Conservation (phyloP, 208 protist genomes). For the Acanthamoeba culbertsoni region DNA sequence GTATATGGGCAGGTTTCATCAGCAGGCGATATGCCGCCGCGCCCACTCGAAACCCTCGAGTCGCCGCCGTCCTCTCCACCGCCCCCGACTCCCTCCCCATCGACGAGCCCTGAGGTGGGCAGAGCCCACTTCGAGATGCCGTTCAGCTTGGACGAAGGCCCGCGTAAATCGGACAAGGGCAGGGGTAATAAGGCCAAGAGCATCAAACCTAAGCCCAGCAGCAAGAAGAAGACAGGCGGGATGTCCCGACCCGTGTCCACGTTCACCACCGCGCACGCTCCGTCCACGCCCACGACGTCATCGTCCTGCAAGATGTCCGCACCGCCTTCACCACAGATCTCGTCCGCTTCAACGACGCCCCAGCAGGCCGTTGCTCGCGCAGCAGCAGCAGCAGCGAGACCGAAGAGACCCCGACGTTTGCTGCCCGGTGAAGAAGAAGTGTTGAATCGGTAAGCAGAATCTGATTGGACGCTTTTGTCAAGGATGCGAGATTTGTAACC, state of each 20-base stretch:
- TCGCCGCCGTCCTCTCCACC: slow-evolving; percentile 27
- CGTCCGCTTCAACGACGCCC: no score
- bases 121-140: not conserved
- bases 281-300: no score
- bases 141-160: not conserved
- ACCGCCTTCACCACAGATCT: no score
- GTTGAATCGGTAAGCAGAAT: not conserved
- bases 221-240: no score
- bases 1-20: not conserved
- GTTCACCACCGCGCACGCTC: no score
- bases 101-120: slow-evolving; percentile 1
- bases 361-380: not conserved
- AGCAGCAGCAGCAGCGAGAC: not conserved
- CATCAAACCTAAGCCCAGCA: not conserved
- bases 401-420: not conserved
- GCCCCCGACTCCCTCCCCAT: slow-evolving; percentile 29
- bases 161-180: not conserved
- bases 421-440: slow-evolving; percentile 53
- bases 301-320: no score
- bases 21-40: not conserved
- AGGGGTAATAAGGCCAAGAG: not conserved
- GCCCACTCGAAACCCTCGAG: not conserved
- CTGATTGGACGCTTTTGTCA: not conserved
- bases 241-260: no score
- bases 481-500: not conserved